Base-by-base conservation (phyloP, 345 rosid species). In the Arabidopsis arenosa region DNA sequence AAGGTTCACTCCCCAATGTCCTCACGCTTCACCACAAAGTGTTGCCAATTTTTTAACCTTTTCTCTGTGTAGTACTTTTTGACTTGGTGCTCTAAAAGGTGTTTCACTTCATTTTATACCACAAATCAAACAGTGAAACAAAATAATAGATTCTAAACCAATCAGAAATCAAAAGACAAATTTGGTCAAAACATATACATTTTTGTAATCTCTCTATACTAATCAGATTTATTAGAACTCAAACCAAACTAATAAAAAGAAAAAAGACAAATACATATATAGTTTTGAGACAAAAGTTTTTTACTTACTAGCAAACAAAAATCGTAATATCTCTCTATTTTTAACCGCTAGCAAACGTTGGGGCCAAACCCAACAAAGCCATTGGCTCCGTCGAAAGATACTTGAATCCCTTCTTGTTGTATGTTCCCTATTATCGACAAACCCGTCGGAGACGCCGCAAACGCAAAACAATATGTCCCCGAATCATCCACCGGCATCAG, bases 321-420 rank as follows among this genome's bases (percentile, higher is more conserved):
- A 72, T 26, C 33, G 63, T 72, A 66, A 56, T 12, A 9, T 37
- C 3, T 37, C 3, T 58, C 21, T 60, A 18, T 78, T n/a, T n/a
- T 39, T 9, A 67, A 66, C 45, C 14, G 64, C 77, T 68, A 91
- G 78, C 99, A 95, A 75, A 88, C 84, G 48, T 84, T 87, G 62
- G 99, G 99, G 36, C 99, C 99, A 79, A 95, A 92, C 32, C 99
- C 99, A 26, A 90, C 96, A 74, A 85, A 95, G 55, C 97, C 99
- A 81, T 86, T 90, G 54, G 97, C 90, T 70, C 90, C 99, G 76
- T 95, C 98, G 48, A 92, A 75, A 7, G 99, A 92, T 23, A 95
- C 87, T 69, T 95, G 98, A 44, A 95, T 95, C 39, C 99, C 98
- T 68, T 92, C 98, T 76, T 95, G 99, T 68, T 95, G 99, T 49